phyloP scores from a whole-genome alignment of 2,329 filamentous ascomycete genomes.

The Epichloe gansuensis region DNA sequence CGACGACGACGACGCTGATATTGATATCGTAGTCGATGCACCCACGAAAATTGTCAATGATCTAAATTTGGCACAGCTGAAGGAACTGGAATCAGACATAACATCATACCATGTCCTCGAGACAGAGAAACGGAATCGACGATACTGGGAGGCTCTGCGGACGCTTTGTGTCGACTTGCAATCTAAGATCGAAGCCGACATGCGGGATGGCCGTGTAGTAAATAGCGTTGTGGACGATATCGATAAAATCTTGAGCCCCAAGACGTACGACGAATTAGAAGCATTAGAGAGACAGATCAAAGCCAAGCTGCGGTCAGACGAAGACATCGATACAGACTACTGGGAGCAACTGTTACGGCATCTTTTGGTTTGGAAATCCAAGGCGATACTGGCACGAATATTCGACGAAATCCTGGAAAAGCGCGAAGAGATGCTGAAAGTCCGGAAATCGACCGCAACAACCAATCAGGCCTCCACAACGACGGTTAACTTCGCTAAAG shows the following conservation, averaged over 20 bases:
- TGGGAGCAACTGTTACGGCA: slow-evolving; percentile 88
- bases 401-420: slow-evolving; percentile 52
- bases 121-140: slow-evolving; percentile 60
- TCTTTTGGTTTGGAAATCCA: slow-evolving; percentile 82
- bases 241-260: slow-evolving; percentile 74
- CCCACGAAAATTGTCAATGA: slow-evolving; percentile 72
- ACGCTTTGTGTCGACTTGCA: slow-evolving; percentile 68
- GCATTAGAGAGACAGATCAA: slow-evolving; percentile 78
- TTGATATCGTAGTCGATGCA: slow-evolving; percentile 62
- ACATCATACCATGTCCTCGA: slow-evolving; percentile 70
- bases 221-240: slow-evolving; percentile 78
- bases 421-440: slow-evolving; percentile 2
- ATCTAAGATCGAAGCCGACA: slow-evolving; percentile 49
- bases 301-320: slow-evolving; percentile 73
- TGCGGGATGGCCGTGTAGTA: slow-evolving; percentile 59
- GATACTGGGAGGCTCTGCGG: slow-evolving; percentile 89
- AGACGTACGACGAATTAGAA: slow-evolving; percentile 77
- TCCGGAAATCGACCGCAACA: slow-evolving; percentile 5
- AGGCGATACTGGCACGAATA: slow-evolving; percentile 68
- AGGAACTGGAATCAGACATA: slow-evolving; percentile 73
- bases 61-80: slow-evolving; percentile 53
- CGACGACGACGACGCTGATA: slow-evolving; percentile 69
- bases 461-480: neutral
- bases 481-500: neutral
- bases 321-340: slow-evolving; percentile 91